phyloP scores from a whole-genome alignment of 2,329 filamentous ascomycete species.

The Rhinocladiella similis region DNA sequence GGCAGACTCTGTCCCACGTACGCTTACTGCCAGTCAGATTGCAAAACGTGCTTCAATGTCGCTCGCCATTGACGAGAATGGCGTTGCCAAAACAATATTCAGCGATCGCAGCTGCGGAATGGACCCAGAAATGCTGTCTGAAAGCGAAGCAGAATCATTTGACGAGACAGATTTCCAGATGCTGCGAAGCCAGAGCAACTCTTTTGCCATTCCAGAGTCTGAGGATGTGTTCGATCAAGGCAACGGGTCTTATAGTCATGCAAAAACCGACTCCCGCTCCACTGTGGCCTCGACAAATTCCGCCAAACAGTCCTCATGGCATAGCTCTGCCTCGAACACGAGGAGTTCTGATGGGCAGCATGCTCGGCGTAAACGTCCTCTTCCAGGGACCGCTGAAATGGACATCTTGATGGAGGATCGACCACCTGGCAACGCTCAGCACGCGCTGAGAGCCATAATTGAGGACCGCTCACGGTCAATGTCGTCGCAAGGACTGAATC shows the following conservation, averaged over 20 bases:
- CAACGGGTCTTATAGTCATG: constrained; percentile 39
- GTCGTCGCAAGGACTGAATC: constrained; percentile 28
- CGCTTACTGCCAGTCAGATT: constrained; percentile 31
- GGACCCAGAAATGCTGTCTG: constrained; percentile 39
- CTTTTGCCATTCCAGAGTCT: constrained; percentile 40
- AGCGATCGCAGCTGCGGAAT: constrained; percentile 32
- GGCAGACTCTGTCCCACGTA: constrained; percentile 32
- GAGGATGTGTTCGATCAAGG: constrained; percentile 19
- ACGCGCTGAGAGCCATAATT: constrained; percentile 48
- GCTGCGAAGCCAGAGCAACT: constrained; percentile 39
- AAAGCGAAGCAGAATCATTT: constrained; percentile 45
- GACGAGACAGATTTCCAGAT: constrained; percentile 43
- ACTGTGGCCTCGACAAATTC: constrained; percentile 43
- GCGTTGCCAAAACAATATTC: constrained; percentile 46
- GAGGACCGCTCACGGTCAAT: constrained; percentile 35
- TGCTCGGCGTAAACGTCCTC: constrained; percentile 15
- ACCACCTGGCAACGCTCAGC: constrained; percentile 44
- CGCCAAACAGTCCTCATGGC: constrained; percentile 43
- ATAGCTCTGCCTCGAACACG: constrained; percentile 32
- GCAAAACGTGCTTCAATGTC: constrained; percentile 42
- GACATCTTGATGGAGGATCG: constrained; percentile 32
- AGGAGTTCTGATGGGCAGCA: constrained; percentile 14
- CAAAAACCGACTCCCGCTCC: constrained; percentile 45
- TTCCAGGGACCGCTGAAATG: constrained; percentile 17
- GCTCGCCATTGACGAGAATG: constrained; percentile 50